A percentile compares a stretch with the other conserved stretches of the same genome.
phyloP scores from a whole-genome alignment of 2,329 filamentous ascomycete genomes.

The Colletotrichum filicis region DNA sequence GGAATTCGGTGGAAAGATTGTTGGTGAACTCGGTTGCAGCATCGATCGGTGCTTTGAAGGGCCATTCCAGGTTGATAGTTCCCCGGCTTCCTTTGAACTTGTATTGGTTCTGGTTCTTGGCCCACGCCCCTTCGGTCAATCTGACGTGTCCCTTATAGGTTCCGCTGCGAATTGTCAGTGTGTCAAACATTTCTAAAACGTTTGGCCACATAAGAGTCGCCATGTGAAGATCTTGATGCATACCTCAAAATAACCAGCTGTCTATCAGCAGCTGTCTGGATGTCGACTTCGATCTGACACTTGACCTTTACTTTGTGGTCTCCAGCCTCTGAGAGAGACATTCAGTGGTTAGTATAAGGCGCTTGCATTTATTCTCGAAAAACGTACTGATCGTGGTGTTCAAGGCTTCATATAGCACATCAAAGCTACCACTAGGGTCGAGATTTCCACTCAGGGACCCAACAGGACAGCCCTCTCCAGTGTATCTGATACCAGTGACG shows the following conservation, averaged over 20 bases:
- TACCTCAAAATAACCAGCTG: not conserved
- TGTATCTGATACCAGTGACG: not conserved
- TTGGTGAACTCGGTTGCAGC: not conserved
- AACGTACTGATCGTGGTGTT: not conserved
- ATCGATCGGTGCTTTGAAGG: not conserved
- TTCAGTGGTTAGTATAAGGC: not conserved
- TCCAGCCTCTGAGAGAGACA: not conserved
- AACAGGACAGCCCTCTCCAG: not conserved
- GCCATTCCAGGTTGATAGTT: not conserved
- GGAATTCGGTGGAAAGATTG: not conserved
- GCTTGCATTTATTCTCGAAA: not conserved
- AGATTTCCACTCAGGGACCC: not conserved
- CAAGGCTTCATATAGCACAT: not conserved
- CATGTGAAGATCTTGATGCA: not conserved
- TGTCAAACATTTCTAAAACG: not conserved
- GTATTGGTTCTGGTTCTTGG: slow-evolving; percentile 11
- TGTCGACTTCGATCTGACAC: not conserved
- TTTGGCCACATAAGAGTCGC: not conserved
- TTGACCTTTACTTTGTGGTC: not conserved
- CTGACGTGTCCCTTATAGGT: not conserved
- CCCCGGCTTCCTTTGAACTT: not conserved
- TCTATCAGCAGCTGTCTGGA: not conserved
- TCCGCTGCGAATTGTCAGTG: not conserved
- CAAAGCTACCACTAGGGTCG: not conserved
- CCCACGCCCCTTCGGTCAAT: not conserved